Evolutionary conservation across 2,329 filamentous ascomycete genomes (phyloP).

Genomic region (Aspergillus brasiliensis): DNA sequence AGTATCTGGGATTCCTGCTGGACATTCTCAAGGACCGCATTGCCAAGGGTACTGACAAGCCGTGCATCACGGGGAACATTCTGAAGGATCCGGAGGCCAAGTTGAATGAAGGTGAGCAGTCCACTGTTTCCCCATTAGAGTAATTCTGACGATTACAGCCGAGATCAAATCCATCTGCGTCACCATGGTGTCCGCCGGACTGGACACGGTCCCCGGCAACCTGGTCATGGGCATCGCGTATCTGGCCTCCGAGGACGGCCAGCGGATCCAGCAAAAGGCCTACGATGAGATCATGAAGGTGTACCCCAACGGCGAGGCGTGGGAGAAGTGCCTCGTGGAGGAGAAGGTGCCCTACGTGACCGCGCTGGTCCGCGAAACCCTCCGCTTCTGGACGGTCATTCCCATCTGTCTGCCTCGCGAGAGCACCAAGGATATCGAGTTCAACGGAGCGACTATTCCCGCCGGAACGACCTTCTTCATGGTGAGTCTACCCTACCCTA

Average conservation of each 20-base stretch:
- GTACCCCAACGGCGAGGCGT: conserved; percentile 75
- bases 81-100: conserved; percentile 70
- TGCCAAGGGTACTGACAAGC: conserved; percentile 64
- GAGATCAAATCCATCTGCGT: conserved; percentile 80
- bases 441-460: conserved; percentile 68
- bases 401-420: conserved; percentile 75
- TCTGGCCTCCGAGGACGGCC: conserved; percentile 67
- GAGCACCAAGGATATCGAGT: conserved; percentile 71
- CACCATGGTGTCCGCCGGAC: conserved; percentile 78
- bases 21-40: conserved; percentile 64
- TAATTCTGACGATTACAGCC: conserved; percentile 45
- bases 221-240: conserved; percentile 79
- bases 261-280: conserved; percentile 69
- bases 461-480: conserved; percentile 79
- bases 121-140: background rate
- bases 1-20: conserved; percentile 63
- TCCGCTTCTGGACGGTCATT: conserved; percentile 78
- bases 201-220: conserved; percentile 80
- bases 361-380: conserved; percentile 74
- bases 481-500: conserved; percentile 43
- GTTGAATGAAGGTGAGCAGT: conserved; percentile 61
- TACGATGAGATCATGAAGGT: conserved; percentile 69
- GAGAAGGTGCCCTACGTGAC: conserved; percentile 78
- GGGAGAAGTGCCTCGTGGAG: conserved; percentile 70
- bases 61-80: conserved; percentile 70